phyloP scores from a whole-genome alignment of 2,329 filamentous ascomycete genomes.

The Fusarium domesticum region DNA sequence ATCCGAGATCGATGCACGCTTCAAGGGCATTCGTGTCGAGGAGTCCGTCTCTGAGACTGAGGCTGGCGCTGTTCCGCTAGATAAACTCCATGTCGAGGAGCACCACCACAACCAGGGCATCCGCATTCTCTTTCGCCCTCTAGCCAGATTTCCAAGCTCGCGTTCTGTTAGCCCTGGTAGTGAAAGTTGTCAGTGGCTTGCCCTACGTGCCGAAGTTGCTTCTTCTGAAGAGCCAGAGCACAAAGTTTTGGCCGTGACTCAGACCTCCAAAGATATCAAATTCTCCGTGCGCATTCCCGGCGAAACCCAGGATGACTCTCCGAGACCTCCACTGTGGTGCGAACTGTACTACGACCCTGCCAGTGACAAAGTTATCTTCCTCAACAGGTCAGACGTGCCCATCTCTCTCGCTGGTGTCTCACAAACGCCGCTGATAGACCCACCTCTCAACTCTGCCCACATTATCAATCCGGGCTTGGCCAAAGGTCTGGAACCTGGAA shows the following conservation, averaged over 20 bases:
- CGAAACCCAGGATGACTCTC: slow-evolving; percentile 41
- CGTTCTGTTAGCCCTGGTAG: slow-evolving; percentile 56
- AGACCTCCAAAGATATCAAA: slow-evolving; percentile 59
- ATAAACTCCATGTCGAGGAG: slow-evolving; percentile 50
- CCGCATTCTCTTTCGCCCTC: slow-evolving; percentile 55
- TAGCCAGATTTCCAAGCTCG: slow-evolving; percentile 48
- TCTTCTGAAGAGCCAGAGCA: slow-evolving; percentile 52
- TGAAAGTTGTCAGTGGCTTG: slow-evolving; percentile 57
- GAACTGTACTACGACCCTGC: slow-evolving; percentile 59
- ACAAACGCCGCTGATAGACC: slow-evolving; percentile 38
- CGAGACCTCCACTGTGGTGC: slow-evolving; percentile 53
- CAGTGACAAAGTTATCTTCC: slow-evolving; percentile 56
- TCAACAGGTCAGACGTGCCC: slow-evolving; percentile 54
- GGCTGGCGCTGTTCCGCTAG: slow-evolving; percentile 49
- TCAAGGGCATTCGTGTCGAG: slow-evolving; percentile 46
- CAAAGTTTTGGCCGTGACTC: slow-evolving; percentile 58
- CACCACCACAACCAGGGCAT: slow-evolving; percentile 54
- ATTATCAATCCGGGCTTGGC: slow-evolving; percentile 44
- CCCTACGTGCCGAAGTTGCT: slow-evolving; percentile 52
- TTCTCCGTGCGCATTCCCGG: slow-evolving; percentile 56
- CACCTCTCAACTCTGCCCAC: slow-evolving; percentile 42
- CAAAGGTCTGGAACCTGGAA: slow-evolving; percentile 51
- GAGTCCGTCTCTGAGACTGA: slow-evolving; percentile 38
- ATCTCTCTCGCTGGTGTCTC: slow-evolving; percentile 49
- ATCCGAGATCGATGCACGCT: slow-evolving; percentile 52